These are phyloP conservation scores for Yamadazyma sp. DNA, from an alignment of 805 yeast species.

Conservation along the genomic window DNA sequence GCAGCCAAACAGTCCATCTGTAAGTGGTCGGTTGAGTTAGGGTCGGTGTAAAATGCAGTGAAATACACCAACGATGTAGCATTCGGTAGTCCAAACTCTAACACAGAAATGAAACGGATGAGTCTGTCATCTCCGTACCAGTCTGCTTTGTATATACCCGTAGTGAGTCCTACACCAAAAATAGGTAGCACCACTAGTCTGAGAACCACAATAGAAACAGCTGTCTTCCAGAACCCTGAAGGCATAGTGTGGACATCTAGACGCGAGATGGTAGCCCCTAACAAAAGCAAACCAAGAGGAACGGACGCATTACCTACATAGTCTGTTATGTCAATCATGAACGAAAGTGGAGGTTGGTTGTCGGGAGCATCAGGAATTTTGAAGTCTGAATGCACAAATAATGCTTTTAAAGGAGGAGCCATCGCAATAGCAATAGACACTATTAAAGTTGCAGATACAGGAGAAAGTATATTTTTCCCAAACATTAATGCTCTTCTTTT, in stretches of 20 bases:
- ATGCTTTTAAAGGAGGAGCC: slow-evolving; percentile 83
- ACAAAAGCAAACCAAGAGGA: slow-evolving; percentile 76
- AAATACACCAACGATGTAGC: slow-evolving; percentile 87
- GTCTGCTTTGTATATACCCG: slow-evolving; percentile 59
- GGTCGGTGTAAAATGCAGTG: slow-evolving; percentile 84
- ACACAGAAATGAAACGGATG: slow-evolving; percentile 68
- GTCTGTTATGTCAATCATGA: slow-evolving; percentile 74
- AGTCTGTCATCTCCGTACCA: slow-evolving; percentile 64
- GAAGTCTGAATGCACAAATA: slow-evolving; percentile 33
- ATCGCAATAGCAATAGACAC: slow-evolving; percentile 65
- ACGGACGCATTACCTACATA: slow-evolving; percentile 88
- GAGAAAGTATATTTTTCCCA: slow-evolving; percentile 58
- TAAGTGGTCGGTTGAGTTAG: slow-evolving; percentile 46
- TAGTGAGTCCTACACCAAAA: slow-evolving; percentile 60
- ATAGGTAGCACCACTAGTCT: slow-evolving; percentile 75
- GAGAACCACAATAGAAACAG: slow-evolving; percentile 52
- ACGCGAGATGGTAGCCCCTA: slow-evolving; percentile 88
- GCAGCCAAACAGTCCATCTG: slow-evolving; percentile 89
- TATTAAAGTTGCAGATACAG: slow-evolving; percentile 72
- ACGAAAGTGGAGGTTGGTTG: slow-evolving; percentile 75
- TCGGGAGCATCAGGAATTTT: slow-evolving; percentile 81
- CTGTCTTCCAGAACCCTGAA: slow-evolving; percentile 68
- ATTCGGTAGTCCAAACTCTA: slow-evolving; percentile 79
- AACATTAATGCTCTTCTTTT: slow-evolving; percentile 14
- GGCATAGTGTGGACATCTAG: slow-evolving; percentile 61